Base-by-base conservation (phyloP, 305 asterid species). In the Fraxinus velutina region DNA sequence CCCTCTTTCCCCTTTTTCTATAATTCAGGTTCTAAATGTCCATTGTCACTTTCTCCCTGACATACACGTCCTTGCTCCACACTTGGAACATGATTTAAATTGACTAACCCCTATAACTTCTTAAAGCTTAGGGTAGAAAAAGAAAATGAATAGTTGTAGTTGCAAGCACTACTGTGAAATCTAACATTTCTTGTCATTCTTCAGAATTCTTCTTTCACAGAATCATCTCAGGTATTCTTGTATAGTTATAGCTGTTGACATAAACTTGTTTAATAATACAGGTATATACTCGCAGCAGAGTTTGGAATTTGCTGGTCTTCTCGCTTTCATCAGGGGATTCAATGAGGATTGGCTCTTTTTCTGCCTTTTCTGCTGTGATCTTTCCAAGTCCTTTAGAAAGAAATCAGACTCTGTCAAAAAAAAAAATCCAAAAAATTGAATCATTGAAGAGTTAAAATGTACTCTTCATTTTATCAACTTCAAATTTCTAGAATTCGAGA, bases 331-430 rank as follows among this genome's bases (percentile, higher is more conserved):
- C 92, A 57, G 88, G 86, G 80, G 90, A 88, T 62, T 78, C 87
- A 13, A 68, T 29, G 76, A 37, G 79, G 30, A 85, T 64, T 78
- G 75, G 90, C 80, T 89, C 83, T 39, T 81, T 86, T 80, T 83
- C 87, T 89, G 91, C 34, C 82, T 84, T 76, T 89, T 89, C 78
- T 73, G 90, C 80, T 85, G 89, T 80, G 55, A 81, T 85, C 82
- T 86, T 86, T 88, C 90, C 19, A 93, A 87, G 83, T 77, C 84
- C 88, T 90, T 91, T 76, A 85, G 66, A 82, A 89, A 86, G 82
- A 90, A 90, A 87, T 81, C 88, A 32, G 83, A n/a, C n/a, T n/a
- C 85, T 91, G 97, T 91, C 92, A 86, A 84, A 34, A 34, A 34
- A 29, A 78, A 55, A 85, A 80, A 79, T 76, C 22, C 55, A 82